Evolutionary conservation across 2,329 filamentous ascomycete genomes (phyloP).

Genomic region (Aspergillus novofumigatus): DNA sequence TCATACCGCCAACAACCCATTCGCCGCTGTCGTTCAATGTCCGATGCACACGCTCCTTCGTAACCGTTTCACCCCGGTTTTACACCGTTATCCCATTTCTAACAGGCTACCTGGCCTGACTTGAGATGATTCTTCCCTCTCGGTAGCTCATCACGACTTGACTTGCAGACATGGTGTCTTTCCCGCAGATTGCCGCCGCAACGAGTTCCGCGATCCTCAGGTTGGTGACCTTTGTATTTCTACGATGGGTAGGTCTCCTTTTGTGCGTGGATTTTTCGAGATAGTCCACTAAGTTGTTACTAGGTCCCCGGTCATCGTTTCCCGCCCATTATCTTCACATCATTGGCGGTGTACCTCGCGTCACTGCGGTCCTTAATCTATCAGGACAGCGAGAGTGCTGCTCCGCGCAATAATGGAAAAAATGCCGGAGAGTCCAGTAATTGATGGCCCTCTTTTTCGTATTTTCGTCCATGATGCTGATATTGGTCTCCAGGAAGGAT

Average conservation of each 20-base stretch:
- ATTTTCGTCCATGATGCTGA: neutral
- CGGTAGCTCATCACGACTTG: neutral
- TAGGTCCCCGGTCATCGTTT: constrained; percentile 39
- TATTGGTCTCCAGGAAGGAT: neutral
- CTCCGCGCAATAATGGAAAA: constrained; percentile 6
- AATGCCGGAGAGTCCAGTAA: constrained; percentile 5
- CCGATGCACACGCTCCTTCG: neutral
- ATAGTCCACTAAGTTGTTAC: constrained; percentile 1
- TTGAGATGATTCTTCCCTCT: neutral
- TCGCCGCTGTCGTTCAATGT: neutral
- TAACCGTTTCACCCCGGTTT: neutral
- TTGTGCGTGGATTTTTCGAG: neutral
- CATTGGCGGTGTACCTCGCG: constrained; percentile 44
- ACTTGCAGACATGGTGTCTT: constrained; percentile 26
- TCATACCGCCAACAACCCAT: neutral
- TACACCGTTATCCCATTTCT: neutral
- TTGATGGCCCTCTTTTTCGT: neutral
- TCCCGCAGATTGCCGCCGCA: constrained; percentile 28
- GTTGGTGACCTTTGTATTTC: constrained; percentile 36
- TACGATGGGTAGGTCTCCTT: constrained; percentile 39
- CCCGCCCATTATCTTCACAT: constrained; percentile 36
- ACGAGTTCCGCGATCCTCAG: constrained; percentile 36
- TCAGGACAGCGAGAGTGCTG: constrained; percentile 1
- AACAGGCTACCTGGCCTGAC: neutral
- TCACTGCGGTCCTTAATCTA: constrained; percentile 27